phyloP scores from a whole-genome alignment of 2,329 filamentous ascomycete species.

The Epichloe coenophiala region DNA sequence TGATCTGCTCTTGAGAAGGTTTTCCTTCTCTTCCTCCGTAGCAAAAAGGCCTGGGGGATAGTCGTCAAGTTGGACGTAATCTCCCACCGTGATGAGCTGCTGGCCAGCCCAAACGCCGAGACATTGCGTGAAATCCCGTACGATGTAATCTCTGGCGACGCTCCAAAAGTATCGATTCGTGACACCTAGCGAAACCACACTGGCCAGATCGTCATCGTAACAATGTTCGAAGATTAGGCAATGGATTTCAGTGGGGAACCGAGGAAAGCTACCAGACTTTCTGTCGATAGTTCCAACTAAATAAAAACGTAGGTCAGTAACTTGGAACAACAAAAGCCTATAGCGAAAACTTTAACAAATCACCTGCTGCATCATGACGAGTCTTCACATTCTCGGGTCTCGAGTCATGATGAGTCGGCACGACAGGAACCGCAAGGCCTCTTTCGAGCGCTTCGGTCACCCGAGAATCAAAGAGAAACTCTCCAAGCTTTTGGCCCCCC shows the following conservation, averaged over 20 bases:
- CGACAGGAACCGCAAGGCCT: neutral
- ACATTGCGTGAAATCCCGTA: neutral
- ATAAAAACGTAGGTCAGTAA: neutral
- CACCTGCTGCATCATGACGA: no score
- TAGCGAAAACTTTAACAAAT: no score
- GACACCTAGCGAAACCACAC: neutral
- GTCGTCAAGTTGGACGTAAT: neutral
- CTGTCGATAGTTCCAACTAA: neutral
- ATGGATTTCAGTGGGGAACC: neutral
- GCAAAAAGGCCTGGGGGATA: neutral
- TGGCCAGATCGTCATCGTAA: neutral
- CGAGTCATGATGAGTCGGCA: neutral
- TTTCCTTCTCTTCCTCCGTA: neutral
- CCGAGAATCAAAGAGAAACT: neutral
- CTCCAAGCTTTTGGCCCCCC: neutral
- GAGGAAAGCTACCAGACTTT: neutral
- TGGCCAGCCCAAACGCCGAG: neutral
- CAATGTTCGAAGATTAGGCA: neutral
- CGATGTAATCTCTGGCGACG: neutral
- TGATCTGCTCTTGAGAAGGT: neutral
- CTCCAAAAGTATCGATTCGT: conserved; percentile 1
- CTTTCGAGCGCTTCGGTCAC: neutral
- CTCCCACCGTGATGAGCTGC: neutral
- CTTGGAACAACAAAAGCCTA: neutral
- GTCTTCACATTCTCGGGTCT: neutral